Evolutionary conservation across 2,329 filamentous ascomycete species (phyloP).

Genomic region (Botryosphaeria agaves): DNA sequence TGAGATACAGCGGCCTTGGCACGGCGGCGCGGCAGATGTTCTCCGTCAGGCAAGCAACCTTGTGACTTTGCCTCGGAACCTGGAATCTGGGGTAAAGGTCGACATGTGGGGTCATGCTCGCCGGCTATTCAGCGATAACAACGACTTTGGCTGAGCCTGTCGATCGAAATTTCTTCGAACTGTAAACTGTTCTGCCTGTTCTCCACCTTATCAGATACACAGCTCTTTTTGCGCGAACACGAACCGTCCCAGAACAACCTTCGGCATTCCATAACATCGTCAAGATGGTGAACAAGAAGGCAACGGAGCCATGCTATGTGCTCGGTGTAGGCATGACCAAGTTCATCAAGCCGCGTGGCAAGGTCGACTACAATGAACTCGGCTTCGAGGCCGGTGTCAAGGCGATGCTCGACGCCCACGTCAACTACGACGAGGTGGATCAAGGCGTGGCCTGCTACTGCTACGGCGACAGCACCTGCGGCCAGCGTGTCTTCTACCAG

Average conservation of each 20-base stretch:
- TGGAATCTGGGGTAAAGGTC: not conserved
- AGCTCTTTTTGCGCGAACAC: not conserved
- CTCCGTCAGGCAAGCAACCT: too few species aligned
- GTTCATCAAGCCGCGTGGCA: conserved; percentile 92
- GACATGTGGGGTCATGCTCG: not conserved
- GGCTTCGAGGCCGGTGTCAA: conserved; percentile 87
- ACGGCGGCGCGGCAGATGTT: too few species aligned
- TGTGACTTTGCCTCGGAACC: too few species aligned
- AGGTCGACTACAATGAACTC: conserved; percentile 87
- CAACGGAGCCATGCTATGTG: conserved; percentile 53
- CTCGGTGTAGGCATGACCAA: conserved; percentile 98
- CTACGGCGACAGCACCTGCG: conserved; percentile 89
- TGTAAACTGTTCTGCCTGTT: not conserved
- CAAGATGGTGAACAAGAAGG: conserved; percentile 13
- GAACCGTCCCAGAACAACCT: too few species aligned
- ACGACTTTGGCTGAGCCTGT: not conserved
- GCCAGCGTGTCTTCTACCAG: conserved; percentile 95
- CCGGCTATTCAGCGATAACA: not conserved
- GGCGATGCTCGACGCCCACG: conserved; percentile 65
- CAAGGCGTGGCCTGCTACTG: conserved; percentile 95
- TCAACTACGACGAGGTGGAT: conserved; percentile 93
- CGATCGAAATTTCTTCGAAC: not conserved
- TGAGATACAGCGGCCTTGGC: too few species aligned
- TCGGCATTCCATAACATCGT: conserved; percentile 3
- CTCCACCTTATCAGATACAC: not conserved